Evolutionary conservation across 306 rosid genomes (phyloP).

Genomic region (Prunus fruticosa): DNA sequence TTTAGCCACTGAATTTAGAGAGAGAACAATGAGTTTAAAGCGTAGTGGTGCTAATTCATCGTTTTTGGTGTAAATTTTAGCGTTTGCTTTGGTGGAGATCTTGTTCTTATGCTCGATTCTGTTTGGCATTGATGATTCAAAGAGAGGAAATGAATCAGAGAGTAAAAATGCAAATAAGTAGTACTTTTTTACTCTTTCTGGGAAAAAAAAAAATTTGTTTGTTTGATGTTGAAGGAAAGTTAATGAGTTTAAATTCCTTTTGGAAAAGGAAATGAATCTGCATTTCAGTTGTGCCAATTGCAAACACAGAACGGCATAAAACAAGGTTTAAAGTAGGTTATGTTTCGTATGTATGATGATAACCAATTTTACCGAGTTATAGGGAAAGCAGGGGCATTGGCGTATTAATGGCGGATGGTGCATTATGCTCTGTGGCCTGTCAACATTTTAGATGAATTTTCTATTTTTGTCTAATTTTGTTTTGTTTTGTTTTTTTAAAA

Average conservation of each 20-base stretch:
- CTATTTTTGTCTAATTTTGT: background rate
- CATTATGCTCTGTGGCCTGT: background rate
- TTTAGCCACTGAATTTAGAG: background rate
- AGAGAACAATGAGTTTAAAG: background rate
- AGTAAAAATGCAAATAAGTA: background rate
- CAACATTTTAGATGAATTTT: background rate
- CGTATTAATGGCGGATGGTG: background rate
- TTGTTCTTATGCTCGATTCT: background rate
- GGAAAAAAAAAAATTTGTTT: background rate
- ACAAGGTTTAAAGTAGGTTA: background rate
- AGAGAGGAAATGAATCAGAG: background rate
- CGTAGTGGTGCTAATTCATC: background rate
- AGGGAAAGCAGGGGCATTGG: background rate
- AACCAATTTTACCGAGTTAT: background rate
- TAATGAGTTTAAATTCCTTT: background rate
- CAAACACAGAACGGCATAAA: background rate
- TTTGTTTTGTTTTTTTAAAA: background rate
- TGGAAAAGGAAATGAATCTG: constrained; percentile 6
- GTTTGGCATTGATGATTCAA: background rate
- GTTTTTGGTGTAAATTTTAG: background rate
- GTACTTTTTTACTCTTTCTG: background rate
- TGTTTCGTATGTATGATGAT: background rate
- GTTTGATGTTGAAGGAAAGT: background rate
- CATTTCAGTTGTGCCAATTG: background rate
- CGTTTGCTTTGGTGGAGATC: background rate